phyloP scores from a whole-genome alignment of 495 filamentous ascomycete genomes.

The Glutinoglossum americanum region DNA sequence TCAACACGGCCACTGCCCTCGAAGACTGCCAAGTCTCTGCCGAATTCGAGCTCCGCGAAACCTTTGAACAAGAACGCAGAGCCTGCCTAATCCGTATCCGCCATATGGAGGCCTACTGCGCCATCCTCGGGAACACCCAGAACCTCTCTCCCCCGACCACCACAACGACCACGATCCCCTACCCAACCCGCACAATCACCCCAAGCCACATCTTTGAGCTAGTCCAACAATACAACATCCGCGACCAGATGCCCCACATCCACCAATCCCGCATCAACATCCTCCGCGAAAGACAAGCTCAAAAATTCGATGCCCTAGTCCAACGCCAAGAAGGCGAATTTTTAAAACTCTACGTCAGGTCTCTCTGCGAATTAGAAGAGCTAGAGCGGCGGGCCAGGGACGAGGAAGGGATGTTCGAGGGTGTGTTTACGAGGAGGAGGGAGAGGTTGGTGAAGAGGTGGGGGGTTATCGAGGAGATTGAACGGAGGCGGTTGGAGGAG shows the following conservation, averaged over 20 bases:
- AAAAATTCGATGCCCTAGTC: conserved; percentile 41
- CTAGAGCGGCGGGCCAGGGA: conserved; percentile 33
- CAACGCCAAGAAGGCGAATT: conserved; percentile 44
- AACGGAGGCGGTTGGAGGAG: conserved; percentile 34
- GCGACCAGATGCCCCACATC: conserved; percentile 46
- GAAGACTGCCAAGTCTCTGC: conserved; percentile 57
- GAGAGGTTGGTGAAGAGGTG: conserved; percentile 31
- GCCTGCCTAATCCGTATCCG: conserved; percentile 47
- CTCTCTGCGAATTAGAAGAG: conserved; percentile 26
- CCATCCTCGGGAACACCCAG: conserved; percentile 13
- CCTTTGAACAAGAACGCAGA: conserved; percentile 28
- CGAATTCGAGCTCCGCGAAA: conserved; percentile 36
- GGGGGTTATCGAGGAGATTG: conserved; percentile 40
- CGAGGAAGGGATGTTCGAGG: conserved; percentile 29
- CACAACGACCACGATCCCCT: conserved; percentile 15
- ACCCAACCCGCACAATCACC: conserved; percentile 25
- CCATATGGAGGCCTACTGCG: conserved; percentile 63
- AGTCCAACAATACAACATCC: conserved; percentile 44
- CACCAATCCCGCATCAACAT: conserved; percentile 61
- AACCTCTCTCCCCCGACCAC: conserved; percentile 12
- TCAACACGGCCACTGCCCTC: conserved; percentile 30
- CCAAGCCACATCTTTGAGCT: conserved; percentile 38
- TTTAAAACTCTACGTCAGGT: conserved; percentile 27
- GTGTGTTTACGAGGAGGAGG: conserved; percentile 28
- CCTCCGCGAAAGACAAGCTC: conserved; percentile 52